Evolutionary conservation across 371 early-diverging fungal species (phyloP).

Genomic region (Quaeritorhiza haematococci): DNA sequence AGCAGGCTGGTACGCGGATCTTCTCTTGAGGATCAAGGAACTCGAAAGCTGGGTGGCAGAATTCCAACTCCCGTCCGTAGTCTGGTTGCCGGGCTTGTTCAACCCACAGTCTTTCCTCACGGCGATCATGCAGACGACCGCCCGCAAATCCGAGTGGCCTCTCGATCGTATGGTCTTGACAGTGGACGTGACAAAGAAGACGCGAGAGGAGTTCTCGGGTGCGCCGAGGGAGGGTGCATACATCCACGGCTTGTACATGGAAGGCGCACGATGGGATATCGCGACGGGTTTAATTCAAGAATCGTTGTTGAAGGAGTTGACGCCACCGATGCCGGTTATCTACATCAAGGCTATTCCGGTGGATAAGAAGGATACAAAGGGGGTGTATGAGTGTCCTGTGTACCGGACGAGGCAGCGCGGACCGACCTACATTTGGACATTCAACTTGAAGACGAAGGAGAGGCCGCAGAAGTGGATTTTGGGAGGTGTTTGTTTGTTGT

Average conservation of each 20-base stretch:
- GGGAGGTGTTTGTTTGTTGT: conserved; percentile 48
- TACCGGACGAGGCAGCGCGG: conserved; percentile 54
- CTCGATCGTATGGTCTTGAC: conserved; percentile 56
- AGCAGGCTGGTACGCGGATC: conserved; percentile 52
- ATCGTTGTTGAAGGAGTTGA: conserved; percentile 50
- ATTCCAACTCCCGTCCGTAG: conserved; percentile 54
- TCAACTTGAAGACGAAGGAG: conserved; percentile 60
- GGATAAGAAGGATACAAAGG: conserved; percentile 58
- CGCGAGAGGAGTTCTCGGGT: conserved; percentile 50
- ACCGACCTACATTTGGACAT: conserved; percentile 60
- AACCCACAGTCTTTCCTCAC: conserved; percentile 63
- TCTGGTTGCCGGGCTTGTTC: conserved; percentile 56
- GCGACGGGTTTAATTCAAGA: conserved; percentile 52
- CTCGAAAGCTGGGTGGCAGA: conserved; percentile 58
- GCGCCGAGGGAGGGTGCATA: conserved; percentile 59
- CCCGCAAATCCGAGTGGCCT: conserved; percentile 60
- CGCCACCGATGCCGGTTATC: conserved; percentile 57
- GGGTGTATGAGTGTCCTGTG: conserved; percentile 58
- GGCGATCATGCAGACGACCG: conserved; percentile 63
- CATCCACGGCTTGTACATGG: conserved; percentile 58
- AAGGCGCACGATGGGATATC: conserved; percentile 60
- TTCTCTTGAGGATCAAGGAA: conserved; percentile 54
- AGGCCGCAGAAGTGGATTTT: conserved; percentile 54
- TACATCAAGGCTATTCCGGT: conserved; percentile 56
- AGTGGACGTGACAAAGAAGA: conserved; percentile 58